phyloP scores from a whole-genome alignment of 75 land plant species.

The Pinus taeda region DNA sequence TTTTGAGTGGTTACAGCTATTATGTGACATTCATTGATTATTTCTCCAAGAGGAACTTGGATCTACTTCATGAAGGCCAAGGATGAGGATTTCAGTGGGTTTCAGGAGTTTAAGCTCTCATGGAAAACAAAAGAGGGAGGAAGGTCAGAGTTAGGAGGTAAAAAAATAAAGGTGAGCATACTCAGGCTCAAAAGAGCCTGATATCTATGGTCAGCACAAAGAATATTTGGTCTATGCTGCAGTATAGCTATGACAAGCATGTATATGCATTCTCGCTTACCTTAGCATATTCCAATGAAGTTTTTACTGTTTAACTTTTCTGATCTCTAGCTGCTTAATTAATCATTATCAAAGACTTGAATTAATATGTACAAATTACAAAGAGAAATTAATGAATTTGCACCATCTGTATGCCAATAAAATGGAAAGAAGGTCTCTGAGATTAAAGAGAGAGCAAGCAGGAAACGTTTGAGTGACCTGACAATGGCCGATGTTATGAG shows the following conservation, averaged over 20 bases:
- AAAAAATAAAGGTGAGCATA: too few species aligned
- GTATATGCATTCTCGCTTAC: not conserved
- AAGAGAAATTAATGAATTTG: not conserved
- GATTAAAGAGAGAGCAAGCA: not conserved
- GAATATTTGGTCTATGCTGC: not conserved
- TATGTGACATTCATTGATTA: too few species aligned
- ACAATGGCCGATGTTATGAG: constrained; percentile 22
- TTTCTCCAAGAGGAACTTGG: too few species aligned
- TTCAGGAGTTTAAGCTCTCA: too few species aligned
- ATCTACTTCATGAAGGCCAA: too few species aligned
- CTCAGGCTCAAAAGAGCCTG: too few species aligned
- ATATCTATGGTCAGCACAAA: not conserved
- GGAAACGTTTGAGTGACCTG: constrained; percentile 27
- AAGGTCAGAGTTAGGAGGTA: too few species aligned
- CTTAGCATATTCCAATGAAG: not conserved
- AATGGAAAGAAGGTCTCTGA: not conserved
- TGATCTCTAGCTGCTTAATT: not conserved
- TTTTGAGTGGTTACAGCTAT: too few species aligned
- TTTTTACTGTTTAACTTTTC: not conserved
- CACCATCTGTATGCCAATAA: not conserved
- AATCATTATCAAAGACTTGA: not conserved
- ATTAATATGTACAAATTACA: not conserved
- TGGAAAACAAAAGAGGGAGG: too few species aligned
- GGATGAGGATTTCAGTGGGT: too few species aligned
- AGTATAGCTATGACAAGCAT: not conserved